These are phyloP conservation scores for Penicillium goetzii DNA, from an alignment of 495 filamentous ascomycete species.

Conservation along the genomic window DNA sequence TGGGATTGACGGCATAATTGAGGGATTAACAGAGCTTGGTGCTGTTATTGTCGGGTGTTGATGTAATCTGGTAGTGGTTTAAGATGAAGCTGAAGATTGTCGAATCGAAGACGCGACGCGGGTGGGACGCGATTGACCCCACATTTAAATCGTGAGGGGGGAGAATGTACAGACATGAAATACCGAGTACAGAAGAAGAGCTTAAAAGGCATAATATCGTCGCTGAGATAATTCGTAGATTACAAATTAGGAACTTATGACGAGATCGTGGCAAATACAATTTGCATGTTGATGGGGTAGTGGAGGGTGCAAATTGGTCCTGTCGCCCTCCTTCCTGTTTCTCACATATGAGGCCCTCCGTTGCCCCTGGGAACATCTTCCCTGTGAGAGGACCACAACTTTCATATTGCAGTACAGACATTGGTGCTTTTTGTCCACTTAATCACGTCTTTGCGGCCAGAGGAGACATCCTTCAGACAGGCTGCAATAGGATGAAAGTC, in stretches of 20 bases:
- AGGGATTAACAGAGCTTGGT: not conserved
- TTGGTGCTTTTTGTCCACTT: not conserved
- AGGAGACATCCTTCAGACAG: not conserved
- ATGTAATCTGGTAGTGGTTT: not conserved
- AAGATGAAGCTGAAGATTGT: not conserved
- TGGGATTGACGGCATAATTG: slow-evolving; percentile 51
- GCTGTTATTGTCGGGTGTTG: not conserved
- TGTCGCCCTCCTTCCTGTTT: not conserved
- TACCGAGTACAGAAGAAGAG: not conserved
- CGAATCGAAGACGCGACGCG: slow-evolving; percentile 21
- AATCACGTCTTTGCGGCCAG: not conserved
- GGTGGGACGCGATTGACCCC: slow-evolving; percentile 25
- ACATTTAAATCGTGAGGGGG: not conserved
- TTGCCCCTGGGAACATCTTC: not conserved
- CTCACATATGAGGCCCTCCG: not conserved
- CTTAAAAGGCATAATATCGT: not conserved
- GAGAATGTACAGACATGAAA: not conserved
- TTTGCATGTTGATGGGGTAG: not conserved
- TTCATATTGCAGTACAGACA: not conserved
- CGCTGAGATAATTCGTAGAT: not conserved
- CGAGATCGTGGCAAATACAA: not conserved
- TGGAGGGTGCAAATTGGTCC: not conserved
- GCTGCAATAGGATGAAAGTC: not conserved
- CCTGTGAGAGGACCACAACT: not conserved
- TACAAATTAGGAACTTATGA: not conserved